Evolutionary conservation across 441 rosid species (phyloP).

Genomic region (Hypseocharis bilobata): DNA sequence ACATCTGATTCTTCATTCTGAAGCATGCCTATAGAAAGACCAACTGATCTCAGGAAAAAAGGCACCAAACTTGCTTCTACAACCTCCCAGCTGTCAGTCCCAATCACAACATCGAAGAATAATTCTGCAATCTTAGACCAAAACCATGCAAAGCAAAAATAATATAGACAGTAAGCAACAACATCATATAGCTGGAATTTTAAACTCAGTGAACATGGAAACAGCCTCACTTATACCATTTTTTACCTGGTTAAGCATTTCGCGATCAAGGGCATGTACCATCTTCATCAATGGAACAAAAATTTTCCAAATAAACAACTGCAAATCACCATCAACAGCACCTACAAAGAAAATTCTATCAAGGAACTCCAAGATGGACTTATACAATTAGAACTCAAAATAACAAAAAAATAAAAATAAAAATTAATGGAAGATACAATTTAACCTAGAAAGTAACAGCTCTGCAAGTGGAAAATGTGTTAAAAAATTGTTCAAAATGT

Average conservation of each 20-base stretch:
- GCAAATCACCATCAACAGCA: conserved; percentile 36
- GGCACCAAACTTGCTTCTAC: conserved; percentile 65
- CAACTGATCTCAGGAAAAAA: conserved; percentile 54
- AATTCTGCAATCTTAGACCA: conserved; percentile 47
- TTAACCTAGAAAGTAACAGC: background rate
- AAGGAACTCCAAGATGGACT: conserved; percentile 6
- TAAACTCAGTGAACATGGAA: conserved; percentile 11
- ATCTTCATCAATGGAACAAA: conserved; percentile 63
- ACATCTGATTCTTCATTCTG: conserved; percentile 40
- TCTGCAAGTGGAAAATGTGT: background rate
- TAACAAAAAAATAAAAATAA: background rate
- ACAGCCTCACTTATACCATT: background rate
- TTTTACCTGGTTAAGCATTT: conserved; percentile 61
- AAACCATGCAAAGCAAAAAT: conserved; percentile 26
- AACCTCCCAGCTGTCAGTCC: conserved; percentile 46
- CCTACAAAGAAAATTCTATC: conserved; percentile 26
- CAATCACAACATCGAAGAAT: conserved; percentile 50
- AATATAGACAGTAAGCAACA: conserved; percentile 18
- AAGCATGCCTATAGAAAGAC: conserved; percentile 44
- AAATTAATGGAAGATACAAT: background rate
- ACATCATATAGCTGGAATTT: conserved; percentile 7
- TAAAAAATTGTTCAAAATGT: background rate
- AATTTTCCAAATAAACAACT: conserved; percentile 54
- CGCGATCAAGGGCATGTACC: conserved; percentile 51
- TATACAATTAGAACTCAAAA: background rate